Evolutionary conservation across 805 yeast genomes (phyloP).

Genomic region (Myxozyma mucilagina): DNA sequence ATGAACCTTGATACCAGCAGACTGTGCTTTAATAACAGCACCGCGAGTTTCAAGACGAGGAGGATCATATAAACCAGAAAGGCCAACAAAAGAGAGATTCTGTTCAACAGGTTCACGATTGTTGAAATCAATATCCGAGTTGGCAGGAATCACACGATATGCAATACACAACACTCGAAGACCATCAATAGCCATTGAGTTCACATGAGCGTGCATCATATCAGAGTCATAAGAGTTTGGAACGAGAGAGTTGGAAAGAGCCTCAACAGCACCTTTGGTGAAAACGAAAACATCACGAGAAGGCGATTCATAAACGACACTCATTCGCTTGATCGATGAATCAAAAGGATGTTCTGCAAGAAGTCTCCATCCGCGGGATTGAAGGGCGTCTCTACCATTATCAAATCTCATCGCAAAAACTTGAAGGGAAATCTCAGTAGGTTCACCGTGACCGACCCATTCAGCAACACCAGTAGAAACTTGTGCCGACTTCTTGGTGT

Average conservation of each 20-base stretch:
- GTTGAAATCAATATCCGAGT: constrained; percentile 25
- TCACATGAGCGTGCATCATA: constrained; percentile 56
- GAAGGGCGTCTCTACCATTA: constrained; percentile 48
- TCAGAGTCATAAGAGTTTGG: constrained; percentile 41
- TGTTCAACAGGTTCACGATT: constrained; percentile 52
- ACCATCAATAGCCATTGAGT: constrained; percentile 61
- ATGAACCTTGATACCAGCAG: constrained; percentile 75
- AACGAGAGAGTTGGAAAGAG: constrained; percentile 52
- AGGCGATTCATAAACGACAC: constrained; percentile 51
- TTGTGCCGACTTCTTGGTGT: background rate
- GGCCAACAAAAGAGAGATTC: constrained; percentile 59
- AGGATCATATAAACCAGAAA: constrained; percentile 79
- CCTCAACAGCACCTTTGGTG: constrained; percentile 77
- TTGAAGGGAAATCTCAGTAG: constrained; percentile 86
- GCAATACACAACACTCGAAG: constrained; percentile 78
- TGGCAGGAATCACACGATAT: constrained; percentile 36
- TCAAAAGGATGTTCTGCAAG: constrained; percentile 75
- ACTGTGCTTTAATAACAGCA: constrained; percentile 65
- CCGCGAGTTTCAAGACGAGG: constrained; percentile 74
- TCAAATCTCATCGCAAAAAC: constrained; percentile 67
- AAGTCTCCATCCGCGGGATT: constrained; percentile 45
- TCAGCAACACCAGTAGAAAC: background rate
- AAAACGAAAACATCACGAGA: constrained; percentile 40
- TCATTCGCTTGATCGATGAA: constrained; percentile 71
- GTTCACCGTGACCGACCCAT: constrained; percentile 87